Conservation (phyloP, 148 eudicot species). For the Diospyros lotus region DNA sequence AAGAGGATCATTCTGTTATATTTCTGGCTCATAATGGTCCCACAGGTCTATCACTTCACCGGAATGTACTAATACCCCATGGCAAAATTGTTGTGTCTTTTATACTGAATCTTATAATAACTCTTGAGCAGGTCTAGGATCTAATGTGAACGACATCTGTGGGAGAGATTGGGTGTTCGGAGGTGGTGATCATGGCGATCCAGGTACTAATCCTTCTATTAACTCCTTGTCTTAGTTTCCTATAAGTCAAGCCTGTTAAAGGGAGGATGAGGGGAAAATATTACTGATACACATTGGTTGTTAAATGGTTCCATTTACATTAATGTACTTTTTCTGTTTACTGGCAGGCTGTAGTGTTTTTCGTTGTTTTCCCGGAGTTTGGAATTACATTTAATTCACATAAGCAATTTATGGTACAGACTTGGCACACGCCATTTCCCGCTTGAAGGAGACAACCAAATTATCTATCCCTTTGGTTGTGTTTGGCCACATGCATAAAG, state of each 20-base stretch:
- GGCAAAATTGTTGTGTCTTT: background rate
- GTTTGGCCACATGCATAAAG: constrained; percentile 96
- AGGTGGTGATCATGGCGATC: constrained; percentile 94
- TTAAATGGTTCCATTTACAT: background rate
- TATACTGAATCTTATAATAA: background rate
- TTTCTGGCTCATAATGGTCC: constrained; percentile 96
- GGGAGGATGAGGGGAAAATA: background rate
- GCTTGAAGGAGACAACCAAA: constrained; percentile 49
- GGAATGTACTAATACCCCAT: background rate
- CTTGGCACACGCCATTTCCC: constrained; percentile 61
- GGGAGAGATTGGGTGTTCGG: constrained; percentile 75
- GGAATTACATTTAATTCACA: background rate
- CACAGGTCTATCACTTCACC: constrained; percentile 43
- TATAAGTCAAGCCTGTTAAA: background rate
- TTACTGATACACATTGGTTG: background rate
- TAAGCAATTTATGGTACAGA: constrained; percentile 40
- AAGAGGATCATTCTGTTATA: constrained; percentile 52
- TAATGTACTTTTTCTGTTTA: background rate
- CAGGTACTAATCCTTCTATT: constrained; percentile 42
- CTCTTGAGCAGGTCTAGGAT: constrained; percentile 65
- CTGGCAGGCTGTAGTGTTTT: background rate
- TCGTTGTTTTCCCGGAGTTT: background rate
- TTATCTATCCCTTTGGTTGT: constrained; percentile 64
- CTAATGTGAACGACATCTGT: constrained; percentile 73
- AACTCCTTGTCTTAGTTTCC: constrained; percentile 6